Evolutionary conservation across 2,329 filamentous ascomycete species (phyloP).

Genomic region (Fusarium pilosicola): DNA sequence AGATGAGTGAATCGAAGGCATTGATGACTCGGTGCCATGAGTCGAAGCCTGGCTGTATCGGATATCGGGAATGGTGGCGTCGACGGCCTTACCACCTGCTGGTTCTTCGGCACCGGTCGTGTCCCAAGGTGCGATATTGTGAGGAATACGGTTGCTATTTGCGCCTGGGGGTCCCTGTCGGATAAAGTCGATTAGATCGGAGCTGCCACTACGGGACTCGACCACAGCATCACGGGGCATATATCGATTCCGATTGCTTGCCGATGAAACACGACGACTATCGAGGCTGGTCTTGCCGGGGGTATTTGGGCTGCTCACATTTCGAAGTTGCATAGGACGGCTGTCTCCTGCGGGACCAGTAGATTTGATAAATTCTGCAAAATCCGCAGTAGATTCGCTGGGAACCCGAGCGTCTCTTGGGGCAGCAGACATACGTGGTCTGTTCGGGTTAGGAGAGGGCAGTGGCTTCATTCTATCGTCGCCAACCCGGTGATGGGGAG

Average conservation of each 20-base stretch:
- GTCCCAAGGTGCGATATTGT: slow-evolving; percentile 83
- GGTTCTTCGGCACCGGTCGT: slow-evolving; percentile 90
- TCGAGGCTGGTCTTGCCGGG: slow-evolving; percentile 52
- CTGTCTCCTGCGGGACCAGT: slow-evolving; percentile 74
- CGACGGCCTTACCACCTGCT: slow-evolving; percentile 57
- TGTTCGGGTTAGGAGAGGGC: slow-evolving; percentile 33
- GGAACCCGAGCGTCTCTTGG: slow-evolving; percentile 79
- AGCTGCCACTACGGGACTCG: slow-evolving; percentile 72
- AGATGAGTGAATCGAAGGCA: slow-evolving; percentile 68
- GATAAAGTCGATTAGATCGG: slow-evolving; percentile 95
- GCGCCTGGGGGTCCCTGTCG: slow-evolving; percentile 79
- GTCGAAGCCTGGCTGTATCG: slow-evolving; percentile 67
- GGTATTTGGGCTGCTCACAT: slow-evolving; percentile 44
- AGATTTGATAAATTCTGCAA: slow-evolving; percentile 89
- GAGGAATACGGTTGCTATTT: slow-evolving; percentile 75
- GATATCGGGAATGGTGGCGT: slow-evolving; percentile 66
- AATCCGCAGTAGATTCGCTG: slow-evolving; percentile 79
- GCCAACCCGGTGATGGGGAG: slow-evolving; percentile 26
- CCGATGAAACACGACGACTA: slow-evolving; percentile 51
- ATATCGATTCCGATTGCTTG: slow-evolving; percentile 63
- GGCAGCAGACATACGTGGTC: slow-evolving; percentile 40
- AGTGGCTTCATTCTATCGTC: slow-evolving; percentile 40
- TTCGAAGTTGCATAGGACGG: slow-evolving; percentile 50
- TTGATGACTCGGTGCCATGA: slow-evolving; percentile 66
- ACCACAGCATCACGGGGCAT: slow-evolving; percentile 78